A percentile compares a stretch with the other conserved stretches of the same genome.
phyloP scores from a whole-genome alignment of 164 flowering plant species.

The Vitis vinifera region ASM3070453v1 NC_081811.1:25776501-25777000 shows the following conservation, averaged over 20 bases:
- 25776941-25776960: too few species aligned
- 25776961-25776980: too few species aligned
- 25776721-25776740: neutral
- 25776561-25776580: neutral
- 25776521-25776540: neutral
- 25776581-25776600: slow-evolving; percentile 39
- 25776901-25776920: too few species aligned
- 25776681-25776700: slow-evolving; percentile 53
- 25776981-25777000: too few species aligned
- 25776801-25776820: too few species aligned
- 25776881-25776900: too few species aligned
- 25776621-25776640: slow-evolving; percentile 11
- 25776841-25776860: too few species aligned
- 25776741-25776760: neutral
- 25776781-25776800: too few species aligned
- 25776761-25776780: neutral
- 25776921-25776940: too few species aligned
- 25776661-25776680: neutral
- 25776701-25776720: slow-evolving; percentile 38
- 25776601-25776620: slow-evolving; percentile 61
- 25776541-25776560: too few species aligned
- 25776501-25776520: neutral
- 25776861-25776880: too few species aligned
- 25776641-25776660: neutral
- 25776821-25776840: too few species aligned